These are phyloP conservation scores for Carex pumila DNA, from an alignment of 176 grass and related monocot genomes.

Conservation along the genomic window DNA sequence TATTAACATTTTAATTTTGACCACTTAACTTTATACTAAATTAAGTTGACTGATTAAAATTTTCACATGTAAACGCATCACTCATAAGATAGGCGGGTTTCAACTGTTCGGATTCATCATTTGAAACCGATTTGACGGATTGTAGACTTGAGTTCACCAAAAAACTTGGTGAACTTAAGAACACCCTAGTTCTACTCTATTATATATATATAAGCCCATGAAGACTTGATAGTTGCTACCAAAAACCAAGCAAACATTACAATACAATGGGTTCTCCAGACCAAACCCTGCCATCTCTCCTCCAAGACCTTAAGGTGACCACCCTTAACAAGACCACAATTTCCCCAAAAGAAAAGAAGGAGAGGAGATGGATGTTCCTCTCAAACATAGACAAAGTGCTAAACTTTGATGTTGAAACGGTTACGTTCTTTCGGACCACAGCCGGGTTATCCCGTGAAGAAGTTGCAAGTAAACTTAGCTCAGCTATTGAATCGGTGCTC, in stretches of 20 bases:
- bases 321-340: background rate
- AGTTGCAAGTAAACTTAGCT: background rate
- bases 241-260: background rate
- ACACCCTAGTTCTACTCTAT: too few species aligned
- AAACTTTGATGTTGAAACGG: constrained; percentile 10
- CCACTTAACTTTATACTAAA: too few species aligned
- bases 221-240: background rate
- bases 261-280: background rate
- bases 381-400: constrained; percentile 25
- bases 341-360: constrained; percentile 12
- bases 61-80: too few species aligned
- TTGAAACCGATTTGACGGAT: too few species aligned
- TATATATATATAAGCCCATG: background rate
- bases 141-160: too few species aligned
- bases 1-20: too few species aligned
- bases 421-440: constrained; percentile 2
- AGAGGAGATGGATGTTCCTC: constrained; percentile 12
- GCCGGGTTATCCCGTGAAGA: background rate
- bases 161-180: too few species aligned
- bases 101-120: too few species aligned
- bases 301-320: background rate
- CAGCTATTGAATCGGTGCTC: background rate
- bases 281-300: background rate
- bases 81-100: too few species aligned
- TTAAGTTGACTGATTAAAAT: too few species aligned